A percentile compares a stretch with the other conserved stretches of the same genome.
phyloP scores from a whole-genome alignment of 2,329 filamentous ascomycete species.

The Bipolaris sorokiniana region DNA sequence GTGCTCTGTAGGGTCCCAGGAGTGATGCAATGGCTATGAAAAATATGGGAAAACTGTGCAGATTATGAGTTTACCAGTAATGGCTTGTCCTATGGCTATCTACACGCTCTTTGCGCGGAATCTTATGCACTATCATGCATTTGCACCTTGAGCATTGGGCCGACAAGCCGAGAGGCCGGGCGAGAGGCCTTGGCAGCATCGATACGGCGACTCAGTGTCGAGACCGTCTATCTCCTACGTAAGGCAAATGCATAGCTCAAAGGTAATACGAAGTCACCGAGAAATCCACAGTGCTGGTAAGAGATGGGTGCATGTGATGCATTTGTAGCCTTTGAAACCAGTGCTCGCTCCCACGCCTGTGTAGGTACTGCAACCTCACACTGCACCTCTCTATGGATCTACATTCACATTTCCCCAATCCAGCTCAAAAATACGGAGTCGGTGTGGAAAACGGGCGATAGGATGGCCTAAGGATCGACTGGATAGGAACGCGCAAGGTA shows the following conservation, averaged over 20 bases:
- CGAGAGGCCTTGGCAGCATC: slow-evolving; percentile 25
- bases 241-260: not conserved
- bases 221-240: not conserved
- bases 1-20: not conserved
- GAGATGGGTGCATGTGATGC: not conserved
- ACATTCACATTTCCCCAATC: not conserved
- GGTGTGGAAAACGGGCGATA: slow-evolving; percentile 9
- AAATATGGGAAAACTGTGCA: slow-evolving; percentile 2
- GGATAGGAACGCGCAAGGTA: not conserved
- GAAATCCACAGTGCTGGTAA: not conserved
- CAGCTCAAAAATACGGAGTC: not conserved
- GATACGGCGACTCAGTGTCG: slow-evolving; percentile 10
- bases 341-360: not conserved
- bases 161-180: slow-evolving; percentile 23
- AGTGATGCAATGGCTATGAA: not conserved
- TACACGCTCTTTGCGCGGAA: slow-evolving; percentile 8
- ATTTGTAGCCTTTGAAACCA: not conserved
- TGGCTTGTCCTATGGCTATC: not conserved
- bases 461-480: not conserved
- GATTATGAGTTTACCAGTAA: not conserved
- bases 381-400: not conserved
- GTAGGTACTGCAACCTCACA: not conserved
- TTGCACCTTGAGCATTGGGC: slow-evolving; percentile 6
- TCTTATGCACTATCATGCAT: slow-evolving; percentile 17
- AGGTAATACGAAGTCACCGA: not conserved